A percentile compares a stretch with the other conserved stretches of the same genome.
These are phyloP conservation scores for Metschnikowia bowlesiae DNA, from an alignment of 805 yeast genomes.

Conservation along the genomic window DNA sequence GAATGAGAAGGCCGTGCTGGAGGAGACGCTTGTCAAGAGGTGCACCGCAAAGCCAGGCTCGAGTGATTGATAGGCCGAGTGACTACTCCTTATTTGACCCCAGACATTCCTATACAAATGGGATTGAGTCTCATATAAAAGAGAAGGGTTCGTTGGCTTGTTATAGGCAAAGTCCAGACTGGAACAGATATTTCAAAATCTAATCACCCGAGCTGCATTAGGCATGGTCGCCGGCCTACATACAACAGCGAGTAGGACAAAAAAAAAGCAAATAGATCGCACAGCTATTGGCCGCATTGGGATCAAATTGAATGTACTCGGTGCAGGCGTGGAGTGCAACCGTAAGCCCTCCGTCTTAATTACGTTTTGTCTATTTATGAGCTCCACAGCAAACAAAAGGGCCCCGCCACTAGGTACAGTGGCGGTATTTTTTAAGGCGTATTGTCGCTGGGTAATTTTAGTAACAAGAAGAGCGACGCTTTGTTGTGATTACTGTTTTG, in stretches of 20 bases:
- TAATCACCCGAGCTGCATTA: neutral
- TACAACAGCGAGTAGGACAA: neutral
- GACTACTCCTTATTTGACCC: too few relatives aligned
- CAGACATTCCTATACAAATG: too few relatives aligned
- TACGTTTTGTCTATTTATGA: neutral
- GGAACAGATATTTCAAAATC: too few relatives aligned
- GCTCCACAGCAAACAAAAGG: neutral
- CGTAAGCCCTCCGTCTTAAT: neutral
- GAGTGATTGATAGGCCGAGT: too few relatives aligned
- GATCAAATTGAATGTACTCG: neutral
- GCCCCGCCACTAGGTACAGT: neutral
- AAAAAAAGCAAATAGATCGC: conserved; percentile 1
- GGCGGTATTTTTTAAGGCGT: neutral
- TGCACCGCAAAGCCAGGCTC: too few relatives aligned
- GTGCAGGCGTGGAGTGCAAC: neutral
- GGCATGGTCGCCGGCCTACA: neutral
- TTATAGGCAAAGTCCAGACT: neutral
- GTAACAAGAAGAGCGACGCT: neutral
- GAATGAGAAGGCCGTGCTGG: neutral
- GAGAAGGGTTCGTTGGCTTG: too few relatives aligned
- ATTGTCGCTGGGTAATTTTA: neutral
- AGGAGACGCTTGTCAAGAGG: neutral
- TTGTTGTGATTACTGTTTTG: neutral
- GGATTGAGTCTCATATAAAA: too few relatives aligned
- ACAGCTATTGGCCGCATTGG: conserved; percentile 3